Evolutionary conservation across 75 land plant genomes (phyloP).

Genomic region (Picea glauca): DNA sequence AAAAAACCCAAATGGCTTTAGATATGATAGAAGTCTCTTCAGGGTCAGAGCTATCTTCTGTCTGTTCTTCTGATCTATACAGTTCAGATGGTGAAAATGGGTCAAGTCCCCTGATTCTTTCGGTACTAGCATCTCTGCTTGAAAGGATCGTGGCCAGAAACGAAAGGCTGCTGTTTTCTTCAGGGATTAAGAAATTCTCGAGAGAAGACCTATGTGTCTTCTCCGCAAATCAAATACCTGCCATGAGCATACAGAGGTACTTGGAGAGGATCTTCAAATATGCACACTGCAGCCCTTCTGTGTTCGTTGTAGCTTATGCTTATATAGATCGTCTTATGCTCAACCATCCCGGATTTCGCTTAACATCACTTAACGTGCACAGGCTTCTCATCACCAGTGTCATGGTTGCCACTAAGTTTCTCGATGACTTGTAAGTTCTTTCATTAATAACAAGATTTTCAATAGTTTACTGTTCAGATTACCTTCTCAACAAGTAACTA

Average conservation of each 20-base stretch:
- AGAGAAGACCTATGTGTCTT: neutral
- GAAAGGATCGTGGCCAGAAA: slow-evolving; percentile 61
- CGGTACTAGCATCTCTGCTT: slow-evolving; percentile 60
- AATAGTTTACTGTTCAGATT: too few species aligned
- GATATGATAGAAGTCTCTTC: too few species aligned
- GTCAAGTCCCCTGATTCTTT: slow-evolving; percentile 34
- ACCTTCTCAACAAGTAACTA: too few species aligned
- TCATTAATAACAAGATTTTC: too few species aligned
- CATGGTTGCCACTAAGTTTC: slow-evolving; percentile 47
- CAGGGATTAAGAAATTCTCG: neutral
- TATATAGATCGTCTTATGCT: slow-evolving; percentile 32
- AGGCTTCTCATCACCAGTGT: slow-evolving; percentile 51
- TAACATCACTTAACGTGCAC: slow-evolving; percentile 32
- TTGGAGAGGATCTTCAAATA: slow-evolving; percentile 45
- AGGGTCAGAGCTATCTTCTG: neutral
- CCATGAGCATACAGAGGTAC: slow-evolving; percentile 29
- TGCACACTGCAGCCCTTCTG: slow-evolving; percentile 48
- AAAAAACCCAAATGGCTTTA: too few species aligned
- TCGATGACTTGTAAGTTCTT: slow-evolving; percentile 44
- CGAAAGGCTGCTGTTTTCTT: slow-evolving; percentile 19
- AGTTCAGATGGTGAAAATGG: slow-evolving; percentile 21
- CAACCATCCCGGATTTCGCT: slow-evolving; percentile 18
- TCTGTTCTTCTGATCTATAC: slow-evolving; percentile 31
- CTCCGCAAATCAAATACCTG: slow-evolving; percentile 13
- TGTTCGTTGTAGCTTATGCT: slow-evolving; percentile 47